These are phyloP conservation scores for Logfia minima DNA, from an alignment of 129 eudicot genomes.

Conservation along the genomic window DNA sequence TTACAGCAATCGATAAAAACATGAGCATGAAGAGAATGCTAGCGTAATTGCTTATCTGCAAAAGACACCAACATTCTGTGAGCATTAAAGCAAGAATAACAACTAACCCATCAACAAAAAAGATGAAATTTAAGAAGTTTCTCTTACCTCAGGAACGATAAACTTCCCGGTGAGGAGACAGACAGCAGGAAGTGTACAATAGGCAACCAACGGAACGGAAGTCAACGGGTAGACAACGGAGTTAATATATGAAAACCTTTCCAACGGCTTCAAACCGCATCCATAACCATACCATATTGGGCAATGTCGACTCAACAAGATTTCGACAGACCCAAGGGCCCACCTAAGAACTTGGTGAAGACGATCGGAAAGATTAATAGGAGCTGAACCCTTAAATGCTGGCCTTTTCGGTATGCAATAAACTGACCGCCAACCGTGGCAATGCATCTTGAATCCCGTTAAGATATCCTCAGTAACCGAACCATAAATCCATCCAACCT, in stretches of 20 bases:
- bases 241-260: conserved; percentile 79
- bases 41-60: conserved; percentile 78
- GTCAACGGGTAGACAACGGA: conserved; percentile 88
- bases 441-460: conserved; percentile 91
- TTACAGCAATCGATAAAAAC: conserved; percentile 66
- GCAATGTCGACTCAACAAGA: conserved; percentile 76
- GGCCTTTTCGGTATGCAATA: conserved; percentile 85
- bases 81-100: background rate
- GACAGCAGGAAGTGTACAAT: conserved; percentile 86
- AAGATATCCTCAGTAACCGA: conserved; percentile 89
- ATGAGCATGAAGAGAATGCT: conserved; percentile 70
- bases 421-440: conserved; percentile 92
- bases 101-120: background rate
- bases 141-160: conserved; percentile 81
- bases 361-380: conserved; percentile 90
- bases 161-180: conserved; percentile 92
- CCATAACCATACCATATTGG: conserved; percentile 93
- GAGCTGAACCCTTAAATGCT: conserved; percentile 90
- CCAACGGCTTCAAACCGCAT: conserved; percentile 82
- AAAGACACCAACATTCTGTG: background rate
- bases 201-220: conserved; percentile 73
- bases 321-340: conserved; percentile 93
- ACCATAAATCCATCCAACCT: conserved; percentile 95
- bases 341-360: conserved; percentile 92
- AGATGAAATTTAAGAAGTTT: background rate